Evolutionary conservation across 1,284 basidiomycete genomes (phyloP).

Genomic region (Ganoderma leucocontextum): DNA sequence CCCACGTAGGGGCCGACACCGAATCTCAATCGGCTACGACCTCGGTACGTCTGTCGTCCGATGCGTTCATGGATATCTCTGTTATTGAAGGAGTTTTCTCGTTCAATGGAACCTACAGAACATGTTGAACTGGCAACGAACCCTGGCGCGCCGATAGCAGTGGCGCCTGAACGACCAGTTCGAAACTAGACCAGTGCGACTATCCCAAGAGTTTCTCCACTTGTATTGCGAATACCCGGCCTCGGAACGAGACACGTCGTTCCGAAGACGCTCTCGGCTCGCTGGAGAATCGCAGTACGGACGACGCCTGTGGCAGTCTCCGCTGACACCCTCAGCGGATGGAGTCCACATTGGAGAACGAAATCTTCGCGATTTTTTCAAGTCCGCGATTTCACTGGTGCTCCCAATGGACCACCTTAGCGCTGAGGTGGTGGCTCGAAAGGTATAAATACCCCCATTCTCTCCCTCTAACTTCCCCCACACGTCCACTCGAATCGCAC

Average conservation of each 20-base stretch:
- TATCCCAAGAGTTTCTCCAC: neutral
- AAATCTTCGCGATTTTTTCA: neutral
- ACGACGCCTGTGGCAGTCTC: neutral
- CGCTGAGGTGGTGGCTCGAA: neutral
- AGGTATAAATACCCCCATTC: conserved; percentile 5
- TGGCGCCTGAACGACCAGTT: neutral
- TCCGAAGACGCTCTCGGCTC: neutral
- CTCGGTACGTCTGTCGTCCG: too few species aligned
- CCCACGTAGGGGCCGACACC: too few species aligned
- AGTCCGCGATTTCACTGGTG: neutral
- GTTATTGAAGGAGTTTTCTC: too few species aligned
- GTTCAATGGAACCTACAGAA: too few species aligned
- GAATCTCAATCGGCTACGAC: too few species aligned
- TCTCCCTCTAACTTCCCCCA: neutral
- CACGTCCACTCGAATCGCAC: neutral
- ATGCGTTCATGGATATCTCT: neutral
- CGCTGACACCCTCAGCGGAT: neutral
- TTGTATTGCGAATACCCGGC: neutral
- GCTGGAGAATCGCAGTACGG: neutral
- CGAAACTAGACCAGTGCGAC: neutral
- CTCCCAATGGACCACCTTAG: neutral
- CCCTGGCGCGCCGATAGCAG: too few species aligned
- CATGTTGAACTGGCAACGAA: too few species aligned
- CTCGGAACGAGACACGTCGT: neutral
- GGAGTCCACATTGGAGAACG: neutral